Percentiles rank a stretch among this genome's conserved stretches.
phyloP scores from a whole-genome alignment of 2,329 filamentous ascomycete genomes.

The Exophiala lecanii-corni region DNA sequence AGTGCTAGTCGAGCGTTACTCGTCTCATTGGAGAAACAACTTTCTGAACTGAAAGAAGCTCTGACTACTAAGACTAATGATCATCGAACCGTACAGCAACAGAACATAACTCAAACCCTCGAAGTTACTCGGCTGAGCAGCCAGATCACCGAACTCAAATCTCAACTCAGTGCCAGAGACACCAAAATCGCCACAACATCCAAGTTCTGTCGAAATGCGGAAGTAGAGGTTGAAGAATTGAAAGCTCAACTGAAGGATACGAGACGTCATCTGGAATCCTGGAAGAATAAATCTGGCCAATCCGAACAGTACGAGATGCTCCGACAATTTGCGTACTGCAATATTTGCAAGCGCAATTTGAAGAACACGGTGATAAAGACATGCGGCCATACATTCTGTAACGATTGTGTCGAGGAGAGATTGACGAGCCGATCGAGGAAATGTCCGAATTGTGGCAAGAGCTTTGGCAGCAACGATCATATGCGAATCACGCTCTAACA shows the following conservation, averaged over 20 bases:
- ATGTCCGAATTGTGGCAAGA: constrained; percentile 87
- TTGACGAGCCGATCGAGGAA: constrained; percentile 87
- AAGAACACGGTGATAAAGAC: constrained; percentile 92
- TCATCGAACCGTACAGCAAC: constrained; percentile 69
- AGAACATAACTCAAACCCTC: constrained; percentile 64
- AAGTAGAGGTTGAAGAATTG: constrained; percentile 72
- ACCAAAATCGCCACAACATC: constrained; percentile 61
- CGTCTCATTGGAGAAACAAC: constrained; percentile 84
- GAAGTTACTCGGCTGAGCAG: constrained; percentile 60
- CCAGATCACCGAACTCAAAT: constrained; percentile 73
- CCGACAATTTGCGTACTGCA: constrained; percentile 66
- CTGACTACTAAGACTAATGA: constrained; percentile 67
- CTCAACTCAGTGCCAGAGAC: constrained; percentile 71
- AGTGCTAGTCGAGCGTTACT: constrained; percentile 69
- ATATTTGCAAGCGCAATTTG: constrained; percentile 86
- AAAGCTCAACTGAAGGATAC: constrained; percentile 71
- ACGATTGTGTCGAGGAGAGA: constrained; percentile 81
- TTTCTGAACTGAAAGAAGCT: constrained; percentile 74
- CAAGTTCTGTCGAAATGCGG: constrained; percentile 55
- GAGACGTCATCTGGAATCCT: constrained; percentile 77
- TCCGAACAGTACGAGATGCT: constrained; percentile 24
- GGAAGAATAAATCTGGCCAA: constrained; percentile 52
- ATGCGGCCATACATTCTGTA: constrained; percentile 93
- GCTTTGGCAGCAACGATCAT: constrained; percentile 85
- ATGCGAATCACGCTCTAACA: constrained; percentile 56